phyloP scores from a whole-genome alignment of 108 stramenopile species.

The Nitzschia inconspicua region DNA sequence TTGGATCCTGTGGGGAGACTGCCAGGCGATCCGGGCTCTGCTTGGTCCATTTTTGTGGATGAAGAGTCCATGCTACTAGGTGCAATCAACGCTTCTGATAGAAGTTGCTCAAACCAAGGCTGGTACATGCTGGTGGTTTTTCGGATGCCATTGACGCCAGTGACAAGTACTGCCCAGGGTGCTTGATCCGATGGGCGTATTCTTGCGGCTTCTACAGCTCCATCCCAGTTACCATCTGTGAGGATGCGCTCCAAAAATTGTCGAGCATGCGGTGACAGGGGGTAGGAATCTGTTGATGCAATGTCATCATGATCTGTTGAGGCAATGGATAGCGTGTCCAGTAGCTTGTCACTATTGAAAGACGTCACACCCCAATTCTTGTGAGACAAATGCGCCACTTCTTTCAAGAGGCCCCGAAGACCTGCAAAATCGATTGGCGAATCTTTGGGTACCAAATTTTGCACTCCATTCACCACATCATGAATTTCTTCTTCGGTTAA shows the following conservation, averaged over 20 bases:
- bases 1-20: constrained; percentile 52
- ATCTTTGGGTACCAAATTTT: constrained; percentile 16
- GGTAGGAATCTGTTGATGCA: background rate
- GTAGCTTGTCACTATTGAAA: constrained; percentile 38
- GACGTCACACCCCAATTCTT: constrained; percentile 67
- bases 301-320: constrained; percentile 1
- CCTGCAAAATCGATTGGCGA: constrained; percentile 35
- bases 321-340: constrained; percentile 13
- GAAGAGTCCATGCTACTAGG: constrained; percentile 3
- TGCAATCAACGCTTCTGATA: constrained; percentile 55
- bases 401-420: constrained; percentile 31
- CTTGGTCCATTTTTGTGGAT: background rate
- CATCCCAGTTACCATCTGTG: constrained; percentile 82
- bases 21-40: too few relatives aligned
- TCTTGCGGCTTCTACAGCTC: constrained; percentile 32
- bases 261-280: background rate
- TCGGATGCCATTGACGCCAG: constrained; percentile 87
- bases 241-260: constrained; percentile 59
- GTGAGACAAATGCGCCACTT: constrained; percentile 64
- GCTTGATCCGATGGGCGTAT: background rate
- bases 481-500: constrained; percentile 47
- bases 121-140: constrained; percentile 85
- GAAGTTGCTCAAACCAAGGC: constrained; percentile 67
- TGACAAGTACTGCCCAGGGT: constrained; percentile 86
- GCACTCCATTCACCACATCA: constrained; percentile 29